Conservation (phyloP, 2,329 filamentous ascomycete genomes). For the Colletotrichum sansevieriae region DNA sequence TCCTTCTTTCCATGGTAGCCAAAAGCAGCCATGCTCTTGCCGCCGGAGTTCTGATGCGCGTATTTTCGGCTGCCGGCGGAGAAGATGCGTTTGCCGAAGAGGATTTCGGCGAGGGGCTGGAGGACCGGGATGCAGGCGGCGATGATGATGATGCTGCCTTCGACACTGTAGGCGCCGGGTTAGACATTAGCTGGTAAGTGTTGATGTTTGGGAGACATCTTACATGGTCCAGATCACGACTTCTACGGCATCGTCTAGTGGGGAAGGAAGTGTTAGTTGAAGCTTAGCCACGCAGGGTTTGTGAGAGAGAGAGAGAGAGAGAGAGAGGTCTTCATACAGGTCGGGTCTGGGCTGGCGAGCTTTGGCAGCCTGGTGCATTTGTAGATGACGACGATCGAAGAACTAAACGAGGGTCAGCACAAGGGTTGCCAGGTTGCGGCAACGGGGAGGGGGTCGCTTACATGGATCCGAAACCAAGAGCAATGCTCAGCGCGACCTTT, state of each 20-base stretch:
- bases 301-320: no score
- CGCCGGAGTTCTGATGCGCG: constrained; percentile 2
- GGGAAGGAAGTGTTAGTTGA: background rate
- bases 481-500: constrained; percentile 54
- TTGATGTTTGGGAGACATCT: constrained; percentile 14
- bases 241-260: constrained; percentile 53
- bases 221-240: constrained; percentile 61
- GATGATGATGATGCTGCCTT: constrained; percentile 52
- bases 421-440: background rate
- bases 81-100: constrained; percentile 33
- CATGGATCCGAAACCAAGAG: constrained; percentile 56
- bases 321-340: constrained; percentile 33
- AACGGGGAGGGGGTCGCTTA: constrained; percentile 41
- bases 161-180: constrained; percentile 44
- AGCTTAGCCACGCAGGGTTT: no score
- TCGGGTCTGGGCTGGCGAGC: constrained; percentile 45
- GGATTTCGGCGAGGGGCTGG: constrained; percentile 46
- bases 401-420: constrained; percentile 35
- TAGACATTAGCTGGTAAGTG: rapidly evolving
- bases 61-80: constrained; percentile 10
- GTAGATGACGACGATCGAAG: constrained; percentile 47
- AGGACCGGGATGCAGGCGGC: constrained; percentile 52
- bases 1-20: background rate
- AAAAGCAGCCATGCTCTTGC: background rate
- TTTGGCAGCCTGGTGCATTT: constrained; percentile 53